Conservation (phyloP, 805 yeast species). For the Grigorovia yakushimaensis region DNA sequence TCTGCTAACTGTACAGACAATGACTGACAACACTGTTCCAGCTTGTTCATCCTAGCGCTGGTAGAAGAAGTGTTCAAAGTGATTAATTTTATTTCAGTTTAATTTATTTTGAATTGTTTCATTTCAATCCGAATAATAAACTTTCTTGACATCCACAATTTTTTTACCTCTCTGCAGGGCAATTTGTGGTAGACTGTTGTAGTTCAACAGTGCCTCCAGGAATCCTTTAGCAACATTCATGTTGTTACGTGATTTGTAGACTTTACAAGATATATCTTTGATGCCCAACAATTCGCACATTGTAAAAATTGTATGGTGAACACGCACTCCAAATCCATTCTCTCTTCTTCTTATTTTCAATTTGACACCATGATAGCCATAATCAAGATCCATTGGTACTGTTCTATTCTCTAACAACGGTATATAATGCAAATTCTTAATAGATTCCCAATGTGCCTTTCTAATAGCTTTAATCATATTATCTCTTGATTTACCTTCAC, state of each 20-base stretch:
- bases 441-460: constrained; percentile 90
- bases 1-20: constrained; percentile 23
- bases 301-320: constrained; percentile 81
- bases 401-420: constrained; percentile 70
- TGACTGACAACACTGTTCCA: constrained; percentile 24
- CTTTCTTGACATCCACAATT: constrained; percentile 83
- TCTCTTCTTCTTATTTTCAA: constrained; percentile 79
- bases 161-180: constrained; percentile 92
- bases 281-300: constrained; percentile 91
- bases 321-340: constrained; percentile 88
- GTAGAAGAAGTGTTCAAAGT: neutral
- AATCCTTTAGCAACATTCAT: constrained; percentile 92
- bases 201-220: constrained; percentile 72
- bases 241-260: constrained; percentile 84
- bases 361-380: constrained; percentile 80
- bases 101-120: neutral
- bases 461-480: constrained; percentile 64
- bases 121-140: constrained; percentile 52
- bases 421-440: constrained; percentile 68
- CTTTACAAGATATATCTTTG: constrained; percentile 84
- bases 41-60: constrained; percentile 18
- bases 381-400: constrained; percentile 70
- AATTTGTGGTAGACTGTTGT: constrained; percentile 68
- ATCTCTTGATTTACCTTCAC: constrained; percentile 84
- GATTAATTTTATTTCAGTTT: neutral